These are phyloP conservation scores for Eucalyptus brandiana DNA, from an alignment of 345 rosid genomes.

Conservation along the genomic window DNA sequence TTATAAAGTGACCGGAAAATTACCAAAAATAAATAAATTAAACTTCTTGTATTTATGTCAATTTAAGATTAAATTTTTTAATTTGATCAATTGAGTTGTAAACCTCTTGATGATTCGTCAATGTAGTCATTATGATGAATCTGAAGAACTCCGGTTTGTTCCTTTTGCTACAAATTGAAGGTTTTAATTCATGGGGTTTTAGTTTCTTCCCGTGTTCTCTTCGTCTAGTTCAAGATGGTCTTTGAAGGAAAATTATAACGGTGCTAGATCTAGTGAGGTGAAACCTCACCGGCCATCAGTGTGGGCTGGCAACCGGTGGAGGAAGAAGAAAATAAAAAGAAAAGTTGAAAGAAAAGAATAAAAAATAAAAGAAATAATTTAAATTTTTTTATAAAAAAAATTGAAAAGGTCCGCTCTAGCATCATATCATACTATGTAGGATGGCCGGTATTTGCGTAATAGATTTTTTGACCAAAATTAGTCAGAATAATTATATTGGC, in stretches of 20 bases:
- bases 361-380: too few species aligned
- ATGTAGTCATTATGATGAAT: too few species aligned
- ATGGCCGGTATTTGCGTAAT: accelerated
- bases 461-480: too few species aligned
- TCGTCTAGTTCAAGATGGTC: background rate
- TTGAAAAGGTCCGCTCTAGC: too few species aligned
- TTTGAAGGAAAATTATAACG: background rate
- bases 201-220: background rate
- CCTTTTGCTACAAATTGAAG: background rate
- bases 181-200: background rate
- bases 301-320: accelerated
- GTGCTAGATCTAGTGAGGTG: background rate
- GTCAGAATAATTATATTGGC: too few species aligned
- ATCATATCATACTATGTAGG: background rate
- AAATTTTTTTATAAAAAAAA: too few species aligned
- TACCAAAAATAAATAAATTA: accelerated
- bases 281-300: accelerated
- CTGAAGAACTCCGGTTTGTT: background rate
- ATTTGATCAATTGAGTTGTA: background rate
- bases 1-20: too few species aligned
- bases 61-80: too few species aligned
- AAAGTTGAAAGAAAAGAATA: background rate
- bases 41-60: too few species aligned
- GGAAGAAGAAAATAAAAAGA: background rate
- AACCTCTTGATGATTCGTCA: accelerated